These are phyloP conservation scores for Fremontodendron californicum DNA, from an alignment of 345 rosid genomes.

Conservation along the genomic window DNA sequence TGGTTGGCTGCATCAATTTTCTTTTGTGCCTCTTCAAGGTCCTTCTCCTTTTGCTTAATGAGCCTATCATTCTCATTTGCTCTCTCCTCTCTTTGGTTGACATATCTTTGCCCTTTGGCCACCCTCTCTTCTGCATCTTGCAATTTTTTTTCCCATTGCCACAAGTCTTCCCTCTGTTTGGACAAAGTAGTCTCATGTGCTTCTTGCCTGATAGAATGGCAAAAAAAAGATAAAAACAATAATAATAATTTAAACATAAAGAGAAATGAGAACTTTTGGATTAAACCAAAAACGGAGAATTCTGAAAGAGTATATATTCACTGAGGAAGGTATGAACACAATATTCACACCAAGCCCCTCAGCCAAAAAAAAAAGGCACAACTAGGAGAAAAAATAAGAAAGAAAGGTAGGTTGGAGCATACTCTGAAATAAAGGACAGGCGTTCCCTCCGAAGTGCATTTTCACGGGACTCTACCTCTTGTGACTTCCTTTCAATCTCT, in stretches of 20 bases:
- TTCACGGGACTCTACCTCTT: constrained; percentile 74
- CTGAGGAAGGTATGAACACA: neutral
- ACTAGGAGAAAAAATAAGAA: neutral
- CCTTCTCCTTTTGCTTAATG: constrained; percentile 70
- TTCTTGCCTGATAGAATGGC: constrained; percentile 53
- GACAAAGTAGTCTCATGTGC: constrained; percentile 57
- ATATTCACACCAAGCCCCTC: neutral
- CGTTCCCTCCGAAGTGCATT: constrained; percentile 65
- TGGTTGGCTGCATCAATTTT: constrained; percentile 61
- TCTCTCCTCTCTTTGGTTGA: constrained; percentile 90
- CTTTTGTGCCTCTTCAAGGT: constrained; percentile 72
- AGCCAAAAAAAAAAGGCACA: neutral
- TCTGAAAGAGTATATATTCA: neutral
- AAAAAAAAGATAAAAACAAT: neutral
- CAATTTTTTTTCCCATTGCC: constrained; percentile 86
- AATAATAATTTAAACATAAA: constrained; percentile 6
- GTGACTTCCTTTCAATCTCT: constrained; percentile 68
- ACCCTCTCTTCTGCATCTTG: constrained; percentile 90
- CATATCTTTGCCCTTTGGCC: constrained; percentile 47
- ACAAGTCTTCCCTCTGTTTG: constrained; percentile 90
- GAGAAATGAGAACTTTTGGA: neutral
- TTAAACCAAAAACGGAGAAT: neutral
- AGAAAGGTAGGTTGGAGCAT: constrained; percentile 23
- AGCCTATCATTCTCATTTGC: constrained; percentile 73
- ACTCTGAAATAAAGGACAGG: constrained; percentile 71